A percentile compares a stretch with the other conserved stretches of the same genome.
phyloP scores from a whole-genome alignment of 352 stramenopile genomes.

The Phytopythium sindhum region DNA sequence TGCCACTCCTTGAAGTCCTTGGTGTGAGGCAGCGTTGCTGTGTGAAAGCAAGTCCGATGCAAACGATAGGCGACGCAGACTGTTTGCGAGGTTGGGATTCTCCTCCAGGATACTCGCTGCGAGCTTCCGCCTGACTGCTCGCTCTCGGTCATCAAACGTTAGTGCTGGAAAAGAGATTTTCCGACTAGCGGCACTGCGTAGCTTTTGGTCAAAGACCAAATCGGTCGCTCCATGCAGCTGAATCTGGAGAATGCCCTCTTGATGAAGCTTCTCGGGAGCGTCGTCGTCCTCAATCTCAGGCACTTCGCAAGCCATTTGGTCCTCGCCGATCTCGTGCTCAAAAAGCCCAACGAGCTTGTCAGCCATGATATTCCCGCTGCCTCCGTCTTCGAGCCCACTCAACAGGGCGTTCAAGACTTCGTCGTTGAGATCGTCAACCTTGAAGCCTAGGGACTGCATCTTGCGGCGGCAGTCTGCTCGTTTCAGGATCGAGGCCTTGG shows the following conservation, averaged over 20 bases:
- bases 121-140: constrained; percentile 18
- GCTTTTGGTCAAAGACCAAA: constrained; percentile 23
- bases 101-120: constrained; percentile 36
- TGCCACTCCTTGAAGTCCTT: not conserved
- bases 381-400: constrained; percentile 34
- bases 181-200: constrained; percentile 5
- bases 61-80: constrained; percentile 28
- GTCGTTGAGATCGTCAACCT: constrained; percentile 59
- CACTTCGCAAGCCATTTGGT: constrained; percentile 67
- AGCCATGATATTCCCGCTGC: constrained; percentile 37
- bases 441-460: constrained; percentile 65
- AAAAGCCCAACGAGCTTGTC: constrained; percentile 63
- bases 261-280: constrained; percentile 55
- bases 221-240: constrained; percentile 56
- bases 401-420: constrained; percentile 71
- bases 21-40: not conserved
- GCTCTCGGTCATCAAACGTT: constrained; percentile 30
- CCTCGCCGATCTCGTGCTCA: constrained; percentile 65
- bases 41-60: constrained; percentile 5
- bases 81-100: constrained; percentile 23
- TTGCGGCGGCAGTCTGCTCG: constrained; percentile 59
- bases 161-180: constrained; percentile 34
- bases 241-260: constrained; percentile 65
- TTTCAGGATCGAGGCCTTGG: constrained; percentile 41
- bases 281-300: constrained; percentile 81